A percentile compares a stretch with the other conserved stretches of the same genome.
These are phyloP conservation scores for Barnettozyma pratensis DNA, from an alignment of 805 yeast genomes.

Conservation along the genomic window DNA sequence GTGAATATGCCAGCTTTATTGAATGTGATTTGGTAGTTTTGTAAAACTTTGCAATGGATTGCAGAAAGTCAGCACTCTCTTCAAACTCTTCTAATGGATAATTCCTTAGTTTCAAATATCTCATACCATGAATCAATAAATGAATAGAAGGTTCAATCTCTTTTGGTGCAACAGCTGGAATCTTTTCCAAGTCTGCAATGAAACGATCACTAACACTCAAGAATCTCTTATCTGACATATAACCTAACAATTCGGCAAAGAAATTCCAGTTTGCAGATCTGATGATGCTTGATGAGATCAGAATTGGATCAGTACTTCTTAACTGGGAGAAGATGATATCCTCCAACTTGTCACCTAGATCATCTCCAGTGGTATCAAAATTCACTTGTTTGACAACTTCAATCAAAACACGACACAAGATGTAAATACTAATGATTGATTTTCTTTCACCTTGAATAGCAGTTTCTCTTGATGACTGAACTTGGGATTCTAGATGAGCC, in stretches of 20 bases:
- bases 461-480: constrained; percentile 47
- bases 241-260: constrained; percentile 83
- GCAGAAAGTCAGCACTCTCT: constrained; percentile 87
- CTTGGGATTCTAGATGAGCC: constrained; percentile 36
- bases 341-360: constrained; percentile 76
- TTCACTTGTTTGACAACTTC: constrained; percentile 90
- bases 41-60: constrained; percentile 82
- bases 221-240: constrained; percentile 82
- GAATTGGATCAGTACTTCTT: constrained; percentile 76
- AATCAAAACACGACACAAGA: constrained; percentile 84
- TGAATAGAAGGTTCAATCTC: constrained; percentile 60
- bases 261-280: constrained; percentile 92
- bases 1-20: constrained; percentile 75
- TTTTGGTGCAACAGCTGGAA: constrained; percentile 48
- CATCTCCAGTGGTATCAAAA: constrained; percentile 66
- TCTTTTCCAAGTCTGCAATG: constrained; percentile 85
- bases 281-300: constrained; percentile 61
- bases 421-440: constrained; percentile 79
- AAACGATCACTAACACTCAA: constrained; percentile 88
- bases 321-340: constrained; percentile 91
- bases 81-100: constrained; percentile 89
- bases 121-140: constrained; percentile 86
- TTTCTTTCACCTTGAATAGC: constrained; percentile 85
- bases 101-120: constrained; percentile 69
- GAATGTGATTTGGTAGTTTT: constrained; percentile 56